These are phyloP conservation scores for Aspergillus ibericus DNA, from an alignment of 2,329 filamentous ascomycete species.

Conservation along the genomic window DNA sequence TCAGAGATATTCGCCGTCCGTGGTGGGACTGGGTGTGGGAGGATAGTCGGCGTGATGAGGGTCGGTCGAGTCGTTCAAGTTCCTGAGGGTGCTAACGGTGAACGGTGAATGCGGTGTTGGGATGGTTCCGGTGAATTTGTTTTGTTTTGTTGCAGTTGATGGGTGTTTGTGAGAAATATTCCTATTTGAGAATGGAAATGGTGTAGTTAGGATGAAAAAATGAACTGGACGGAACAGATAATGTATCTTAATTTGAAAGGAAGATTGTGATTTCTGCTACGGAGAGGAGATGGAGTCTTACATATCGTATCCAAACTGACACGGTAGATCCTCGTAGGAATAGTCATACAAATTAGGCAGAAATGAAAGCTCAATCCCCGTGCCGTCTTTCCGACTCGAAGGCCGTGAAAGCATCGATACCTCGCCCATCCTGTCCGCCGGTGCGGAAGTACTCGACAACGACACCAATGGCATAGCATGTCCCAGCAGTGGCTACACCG, in stretches of 20 bases:
- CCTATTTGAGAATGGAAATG: background rate
- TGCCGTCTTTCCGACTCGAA: constrained; percentile 39
- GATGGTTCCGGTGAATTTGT: background rate
- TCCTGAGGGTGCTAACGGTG: too few relatives aligned
- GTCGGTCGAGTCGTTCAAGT: background rate
- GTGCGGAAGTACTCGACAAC: constrained; percentile 44
- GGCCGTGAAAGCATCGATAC: constrained; percentile 40
- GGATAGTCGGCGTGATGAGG: constrained; percentile 6
- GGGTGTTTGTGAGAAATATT: background rate
- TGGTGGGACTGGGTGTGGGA: constrained; percentile 29
- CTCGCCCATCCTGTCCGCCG: constrained; percentile 39
- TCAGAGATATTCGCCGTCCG: constrained; percentile 14
- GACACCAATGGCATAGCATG: constrained; percentile 45
- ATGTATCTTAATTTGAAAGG: background rate
- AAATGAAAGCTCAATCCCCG: constrained; percentile 9
- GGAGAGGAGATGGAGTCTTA: background rate
- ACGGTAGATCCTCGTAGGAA: too few relatives aligned
- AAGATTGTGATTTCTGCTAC: background rate
- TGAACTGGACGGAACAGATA: background rate
- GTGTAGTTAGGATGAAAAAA: background rate
- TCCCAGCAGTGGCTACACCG: constrained; percentile 35
- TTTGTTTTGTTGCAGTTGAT: too few relatives aligned
- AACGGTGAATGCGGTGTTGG: background rate
- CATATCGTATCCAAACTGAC: background rate
- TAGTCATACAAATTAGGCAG: background rate